Evolutionary conservation across 228 moss, liverwort and hornwort species (phyloP), one percentile per base, ranked within the genome.

Genomic region (Sphagnum fallax): DNA sequence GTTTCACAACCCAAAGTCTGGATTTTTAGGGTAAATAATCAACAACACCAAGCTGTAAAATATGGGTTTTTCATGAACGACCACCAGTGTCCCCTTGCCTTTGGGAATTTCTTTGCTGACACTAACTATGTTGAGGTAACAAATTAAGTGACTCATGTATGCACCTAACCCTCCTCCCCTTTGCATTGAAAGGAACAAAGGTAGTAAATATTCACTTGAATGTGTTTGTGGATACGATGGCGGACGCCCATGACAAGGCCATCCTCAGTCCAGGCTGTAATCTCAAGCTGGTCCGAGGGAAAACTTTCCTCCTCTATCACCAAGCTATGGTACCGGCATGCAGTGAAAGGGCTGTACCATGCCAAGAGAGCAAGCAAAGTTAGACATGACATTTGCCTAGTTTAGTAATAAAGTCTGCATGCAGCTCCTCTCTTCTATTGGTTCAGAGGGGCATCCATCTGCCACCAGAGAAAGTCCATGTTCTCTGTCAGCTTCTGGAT

Each of bases 221-320:
- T 82, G 69, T 98, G 92, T 52, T 70, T 90, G 71, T 83, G 71
- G 61, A 84, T 75, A 47, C 77, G 82, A 71, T 98, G 98, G 71
- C 98, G 86, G n/a, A 94, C 75, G 32, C 94, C 98, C 98, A 98
- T 98, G 9, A 98, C 84, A 65, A 98, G 89, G 59, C 87, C 94
- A 83, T 98, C 98, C 70, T 83, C 87, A 6, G 98, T 98, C 92
- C 94, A 86, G 4, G 98, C 98, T 5, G 98, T 94, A 62, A 98
- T 69, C 79, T 98, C 98, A 52, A 98, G 79, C 52, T 98, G 85
- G 52, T 89, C 86, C 8, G 78, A 73, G 57, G 98, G 98, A 67
- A 98, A 98, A 48, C 80, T 84, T 8, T 78, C 80, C 69, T 77
- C 76, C 67, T 98, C 98, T 52, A 98, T 98, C 52, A 98, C 98